Evolutionary conservation across 441 rosid species (phyloP).

Genomic region (Kokia cookei): DNA sequence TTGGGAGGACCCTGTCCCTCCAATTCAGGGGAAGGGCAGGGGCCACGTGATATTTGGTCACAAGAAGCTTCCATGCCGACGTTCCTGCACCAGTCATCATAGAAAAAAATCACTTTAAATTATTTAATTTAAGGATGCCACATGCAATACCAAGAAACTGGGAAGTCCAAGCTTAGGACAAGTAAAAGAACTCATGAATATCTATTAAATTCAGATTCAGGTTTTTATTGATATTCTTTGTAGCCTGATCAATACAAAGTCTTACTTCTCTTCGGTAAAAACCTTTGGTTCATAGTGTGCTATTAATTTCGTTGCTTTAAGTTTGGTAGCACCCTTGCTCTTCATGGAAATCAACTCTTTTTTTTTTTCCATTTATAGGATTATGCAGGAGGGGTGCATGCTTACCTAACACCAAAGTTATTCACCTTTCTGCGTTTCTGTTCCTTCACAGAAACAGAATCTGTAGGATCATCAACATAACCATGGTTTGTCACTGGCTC

Average conservation of each 20-base stretch:
- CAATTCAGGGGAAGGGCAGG: constrained; percentile 9
- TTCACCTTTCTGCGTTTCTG: constrained; percentile 38
- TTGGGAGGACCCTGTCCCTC: constrained; percentile 22
- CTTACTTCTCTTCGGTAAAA: background rate
- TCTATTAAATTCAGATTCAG: background rate
- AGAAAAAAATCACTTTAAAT: background rate
- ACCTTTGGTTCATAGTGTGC: background rate
- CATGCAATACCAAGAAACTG: background rate
- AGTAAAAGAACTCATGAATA: background rate
- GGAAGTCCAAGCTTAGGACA: background rate
- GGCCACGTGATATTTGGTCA: constrained; percentile 20
- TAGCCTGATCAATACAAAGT: background rate
- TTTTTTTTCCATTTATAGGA: background rate
- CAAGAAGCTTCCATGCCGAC: constrained; percentile 14
- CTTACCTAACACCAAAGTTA: constrained; percentile 32
- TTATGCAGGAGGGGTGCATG: background rate
- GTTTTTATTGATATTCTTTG: background rate
- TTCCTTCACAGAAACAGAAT: constrained; percentile 23
- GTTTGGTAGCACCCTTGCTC: background rate
- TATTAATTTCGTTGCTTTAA: background rate
- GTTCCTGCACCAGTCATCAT: constrained; percentile 27
- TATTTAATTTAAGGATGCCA: background rate
- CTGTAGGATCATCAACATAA: constrained; percentile 24
- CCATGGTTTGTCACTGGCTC: constrained; percentile 30
- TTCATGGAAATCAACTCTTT: background rate